These are phyloP conservation scores for Fonsecaea pedrosoi DNA, from an alignment of 2,329 filamentous ascomycete genomes.

Conservation along the genomic window DNA sequence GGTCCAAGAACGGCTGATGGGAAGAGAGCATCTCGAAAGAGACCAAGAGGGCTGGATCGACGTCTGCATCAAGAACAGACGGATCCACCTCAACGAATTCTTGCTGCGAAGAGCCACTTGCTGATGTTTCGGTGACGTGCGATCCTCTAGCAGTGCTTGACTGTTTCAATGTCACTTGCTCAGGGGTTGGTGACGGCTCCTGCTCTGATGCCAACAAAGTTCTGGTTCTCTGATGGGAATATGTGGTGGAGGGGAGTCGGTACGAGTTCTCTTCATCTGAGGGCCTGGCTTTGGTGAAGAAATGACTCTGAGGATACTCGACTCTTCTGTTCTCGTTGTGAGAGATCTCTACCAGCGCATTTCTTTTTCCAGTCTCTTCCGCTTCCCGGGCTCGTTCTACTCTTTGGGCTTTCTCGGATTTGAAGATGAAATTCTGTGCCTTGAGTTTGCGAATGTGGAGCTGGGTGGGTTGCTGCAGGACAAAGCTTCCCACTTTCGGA, in stretches of 20 bases:
- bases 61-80: constrained; percentile 10
- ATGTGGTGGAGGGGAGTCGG: constrained; percentile 24
- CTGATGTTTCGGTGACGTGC: not conserved
- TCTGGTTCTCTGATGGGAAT: constrained; percentile 28
- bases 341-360: constrained; percentile 6
- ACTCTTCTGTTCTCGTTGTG: constrained; percentile 5
- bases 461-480: constrained; percentile 36
- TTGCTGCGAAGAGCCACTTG: constrained; percentile 22
- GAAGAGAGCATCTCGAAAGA: constrained; percentile 26
- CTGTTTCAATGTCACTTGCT: not conserved
- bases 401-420: constrained; percentile 15
- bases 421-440: constrained; percentile 35
- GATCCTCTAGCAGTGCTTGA: constrained; percentile 10
- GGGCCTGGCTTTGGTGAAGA: not conserved
- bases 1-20: not conserved
- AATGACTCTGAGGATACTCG: not conserved
- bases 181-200: not conserved
- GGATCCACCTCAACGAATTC: constrained; percentile 19
- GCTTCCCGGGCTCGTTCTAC: constrained; percentile 5
- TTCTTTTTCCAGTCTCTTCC: constrained; percentile 6
- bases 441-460: constrained; percentile 36
- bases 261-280: constrained; percentile 19
- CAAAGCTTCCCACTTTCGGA: constrained; percentile 35
- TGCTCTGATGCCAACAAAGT: constrained; percentile 20
- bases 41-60: constrained; percentile 28